Conservation (phyloP, 345 rosid species). For the Pseudoturritis turrita region DNA sequence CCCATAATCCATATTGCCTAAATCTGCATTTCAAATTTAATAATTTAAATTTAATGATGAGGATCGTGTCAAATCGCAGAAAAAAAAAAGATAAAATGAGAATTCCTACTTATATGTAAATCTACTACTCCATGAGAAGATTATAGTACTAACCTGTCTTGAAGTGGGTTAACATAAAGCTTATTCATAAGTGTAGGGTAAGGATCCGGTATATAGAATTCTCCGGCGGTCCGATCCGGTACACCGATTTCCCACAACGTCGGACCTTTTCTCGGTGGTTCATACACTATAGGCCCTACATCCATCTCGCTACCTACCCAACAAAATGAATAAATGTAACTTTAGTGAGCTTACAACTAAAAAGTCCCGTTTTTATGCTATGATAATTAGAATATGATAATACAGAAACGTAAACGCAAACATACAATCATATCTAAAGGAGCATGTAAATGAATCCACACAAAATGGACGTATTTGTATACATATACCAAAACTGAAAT, state of each 20-base stretch:
- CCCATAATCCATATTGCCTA: conserved; percentile 87
- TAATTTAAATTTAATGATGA: neutral
- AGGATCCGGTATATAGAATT: conserved; percentile 69
- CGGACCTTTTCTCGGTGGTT: conserved; percentile 77
- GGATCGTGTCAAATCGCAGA: neutral
- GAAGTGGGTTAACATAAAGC: conserved; percentile 29
- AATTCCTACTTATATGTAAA: neutral
- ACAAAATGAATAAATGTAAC: neutral
- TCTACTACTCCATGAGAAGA: neutral
- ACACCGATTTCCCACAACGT: conserved; percentile 86
- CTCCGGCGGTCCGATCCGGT: conserved; percentile 74
- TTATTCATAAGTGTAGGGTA: conserved; percentile 52
- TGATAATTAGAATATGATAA: neutral
- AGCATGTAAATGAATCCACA: neutral
- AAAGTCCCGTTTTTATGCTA: neutral
- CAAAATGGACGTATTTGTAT: neutral
- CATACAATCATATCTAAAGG: neutral
- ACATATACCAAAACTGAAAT: neutral
- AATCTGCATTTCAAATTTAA: conserved; percentile 39
- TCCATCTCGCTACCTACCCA: conserved; percentile 41
- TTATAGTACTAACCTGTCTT: conserved; percentile 40
- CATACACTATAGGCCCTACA: conserved; percentile 44
- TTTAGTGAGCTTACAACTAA: neutral
- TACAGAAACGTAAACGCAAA: neutral
- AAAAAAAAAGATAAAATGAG: neutral